phyloP scores from a whole-genome alignment of 305 asterid species.

The Solanum chacoense region DNA sequence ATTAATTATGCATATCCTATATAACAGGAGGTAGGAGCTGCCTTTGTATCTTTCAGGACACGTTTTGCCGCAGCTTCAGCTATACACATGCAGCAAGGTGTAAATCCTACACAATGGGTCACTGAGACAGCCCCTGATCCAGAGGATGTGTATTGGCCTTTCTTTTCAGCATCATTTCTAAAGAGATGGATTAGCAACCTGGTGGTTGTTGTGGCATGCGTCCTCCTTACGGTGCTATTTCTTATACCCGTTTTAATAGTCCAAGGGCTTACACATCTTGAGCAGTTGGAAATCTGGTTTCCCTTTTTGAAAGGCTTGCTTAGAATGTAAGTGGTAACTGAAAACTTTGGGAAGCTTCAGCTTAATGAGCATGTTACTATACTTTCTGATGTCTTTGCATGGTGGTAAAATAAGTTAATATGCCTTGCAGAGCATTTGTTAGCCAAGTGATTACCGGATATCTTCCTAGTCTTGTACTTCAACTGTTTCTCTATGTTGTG shows the following conservation, averaged over 20 bases:
- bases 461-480: constrained; percentile 90
- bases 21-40: constrained; percentile 78
- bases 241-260: constrained; percentile 71
- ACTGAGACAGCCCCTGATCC: constrained; percentile 94
- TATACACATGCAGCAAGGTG: constrained; percentile 61
- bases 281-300: constrained; percentile 68
- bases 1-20: not conserved
- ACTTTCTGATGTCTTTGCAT: constrained; percentile 1
- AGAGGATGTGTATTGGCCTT: constrained; percentile 88
- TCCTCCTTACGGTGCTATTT: constrained; percentile 51
- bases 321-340: constrained; percentile 40
- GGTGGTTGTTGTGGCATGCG: constrained; percentile 44
- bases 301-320: constrained; percentile 71
- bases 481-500: constrained; percentile 45
- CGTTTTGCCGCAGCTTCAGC: constrained; percentile 71
- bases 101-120: constrained; percentile 83
- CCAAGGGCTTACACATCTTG: constrained; percentile 93
- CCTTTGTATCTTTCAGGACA: constrained; percentile 88
- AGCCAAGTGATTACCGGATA: constrained; percentile 88
- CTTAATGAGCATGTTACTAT: not conserved
- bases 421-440: constrained; percentile 51
- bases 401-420: not conserved
- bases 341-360: not conserved
- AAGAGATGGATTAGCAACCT: constrained; percentile 68
- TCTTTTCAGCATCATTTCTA: constrained; percentile 78